Conservation (phyloP, 768 basidiomycete genomes). For the Dendrothele bispora region DNA sequence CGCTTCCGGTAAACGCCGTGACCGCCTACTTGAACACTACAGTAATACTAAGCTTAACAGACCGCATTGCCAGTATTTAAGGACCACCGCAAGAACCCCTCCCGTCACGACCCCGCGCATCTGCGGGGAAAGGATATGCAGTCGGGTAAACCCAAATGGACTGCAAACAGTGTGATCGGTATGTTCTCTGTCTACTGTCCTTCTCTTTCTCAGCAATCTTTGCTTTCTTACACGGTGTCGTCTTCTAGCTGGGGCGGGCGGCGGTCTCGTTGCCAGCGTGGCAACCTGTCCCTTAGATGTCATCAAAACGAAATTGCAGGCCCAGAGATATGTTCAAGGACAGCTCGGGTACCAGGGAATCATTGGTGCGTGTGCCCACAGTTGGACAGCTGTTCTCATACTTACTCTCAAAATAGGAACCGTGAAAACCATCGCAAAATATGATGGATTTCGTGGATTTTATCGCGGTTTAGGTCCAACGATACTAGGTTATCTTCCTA, state of each 20-base stretch:
- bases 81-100: conserved; percentile 19
- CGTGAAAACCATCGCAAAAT: conserved; percentile 51
- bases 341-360: conserved; percentile 78
- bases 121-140: conserved; percentile 70
- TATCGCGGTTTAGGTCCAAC: conserved; percentile 99
- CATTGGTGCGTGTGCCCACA: conserved; percentile 45
- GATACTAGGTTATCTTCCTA: conserved; percentile 93
- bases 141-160: conserved; percentile 60
- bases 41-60: too few relatives aligned
- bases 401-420: conserved; percentile 46
- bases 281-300: conserved; percentile 98
- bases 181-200: conserved; percentile 21
- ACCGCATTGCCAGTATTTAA: too few relatives aligned
- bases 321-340: conserved; percentile 74
- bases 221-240: conserved; percentile 6
- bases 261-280: conserved; percentile 88
- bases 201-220: conserved; percentile 10
- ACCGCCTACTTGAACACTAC: too few relatives aligned
- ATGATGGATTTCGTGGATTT: conserved; percentile 82
- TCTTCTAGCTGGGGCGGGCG: conserved; percentile 83
- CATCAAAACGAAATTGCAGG: conserved; percentile 95
- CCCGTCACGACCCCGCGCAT: conserved; percentile 47
- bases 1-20: too few relatives aligned
- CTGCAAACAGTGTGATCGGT: conserved; percentile 84
- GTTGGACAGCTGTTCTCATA: conserved; percentile 5